These are phyloP conservation scores for Neospora caninum DNA, from an alignment of 169 alveolate species.

Conservation along the genomic window DNA sequence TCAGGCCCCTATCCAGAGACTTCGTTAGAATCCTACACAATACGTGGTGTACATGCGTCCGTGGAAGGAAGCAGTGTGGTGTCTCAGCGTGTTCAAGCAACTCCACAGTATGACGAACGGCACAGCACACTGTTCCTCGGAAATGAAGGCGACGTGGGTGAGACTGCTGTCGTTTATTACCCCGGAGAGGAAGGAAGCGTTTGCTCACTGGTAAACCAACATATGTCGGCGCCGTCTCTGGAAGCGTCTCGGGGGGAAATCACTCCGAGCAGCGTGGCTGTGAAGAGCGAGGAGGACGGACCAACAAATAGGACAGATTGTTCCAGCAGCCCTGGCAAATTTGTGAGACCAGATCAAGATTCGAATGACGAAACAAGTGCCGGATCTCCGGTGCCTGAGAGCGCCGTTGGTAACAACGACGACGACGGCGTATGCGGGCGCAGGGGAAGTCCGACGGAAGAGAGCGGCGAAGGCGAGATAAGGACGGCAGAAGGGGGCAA, in stretches of 20 bases:
- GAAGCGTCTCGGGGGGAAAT: neutral
- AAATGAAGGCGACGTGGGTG: no score
- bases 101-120: no score
- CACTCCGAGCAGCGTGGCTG: neutral
- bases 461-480: neutral
- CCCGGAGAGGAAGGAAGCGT: no score
- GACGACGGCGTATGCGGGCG: neutral
- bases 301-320: neutral
- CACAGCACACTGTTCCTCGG: no score
- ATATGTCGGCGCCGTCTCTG: no score
- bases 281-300: neutral
- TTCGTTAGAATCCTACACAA: no score
- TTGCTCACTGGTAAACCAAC: no score
- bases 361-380: neutral
- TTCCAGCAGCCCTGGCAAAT: neutral
- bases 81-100: no score
- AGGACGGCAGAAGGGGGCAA: neutral
- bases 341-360: neutral
- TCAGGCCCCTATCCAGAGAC: neutral
- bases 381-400: neutral
- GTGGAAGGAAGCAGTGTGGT: no score
- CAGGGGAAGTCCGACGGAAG: neutral
- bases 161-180: no score
- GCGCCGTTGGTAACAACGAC: neutral
- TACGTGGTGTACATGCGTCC: no score